Evolutionary conservation across 1,139 yeast genomes (phyloP), one percentile per base, ranked within the genome.

Genomic region (Suhomyces bolitotheri): DNA sequence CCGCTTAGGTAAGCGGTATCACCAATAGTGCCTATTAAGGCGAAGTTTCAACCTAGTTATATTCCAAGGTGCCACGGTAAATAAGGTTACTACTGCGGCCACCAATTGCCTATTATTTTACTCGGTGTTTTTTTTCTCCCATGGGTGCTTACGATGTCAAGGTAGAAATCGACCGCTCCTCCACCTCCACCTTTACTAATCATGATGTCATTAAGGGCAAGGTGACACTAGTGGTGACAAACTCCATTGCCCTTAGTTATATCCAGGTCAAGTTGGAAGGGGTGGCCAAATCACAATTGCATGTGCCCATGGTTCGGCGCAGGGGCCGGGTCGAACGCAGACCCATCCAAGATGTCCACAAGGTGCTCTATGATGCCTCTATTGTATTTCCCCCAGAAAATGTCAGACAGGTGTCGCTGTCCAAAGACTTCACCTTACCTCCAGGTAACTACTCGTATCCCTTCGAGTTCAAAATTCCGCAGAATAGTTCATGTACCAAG

Each of bases 191-290:
- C 3, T 77, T 73, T 51, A 75, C 83, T 31, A 76, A 74, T 45
- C 53, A 70, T 42, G 84, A 79, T 45, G 51, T 59, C 4, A 56
- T 80, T 13, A 43, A 55, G n/a, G 86, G 86, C 0, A 53, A 49
- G 4, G 74, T 80, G 3, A 53, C 54, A 8, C 56, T 80, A 36
- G 58, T 57, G 9, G 73, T 74, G 13, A 58, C 68, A 6, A 61
- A 68, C 4, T 73, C 81, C 12, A 64, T 77, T 19, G 53, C 78
- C 0, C 57, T 81, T 29, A 70, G 68, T 29, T 64, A 66, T 45
- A 75, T 80, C 33, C 76, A 71, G 45, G 82, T 79, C 36, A 80
- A 80, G 50, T 61, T 80, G 20, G 82, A 78, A 49, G 87, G 86
- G 0, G 58, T 74, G 4, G 54, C 81, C 14, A 58, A 53, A 26